Percentiles rank a stretch among this genome's conserved stretches.
Evolutionary conservation across 2,329 filamentous ascomycete species (phyloP).

Genomic region (Exophiala oligosperma): DNA sequence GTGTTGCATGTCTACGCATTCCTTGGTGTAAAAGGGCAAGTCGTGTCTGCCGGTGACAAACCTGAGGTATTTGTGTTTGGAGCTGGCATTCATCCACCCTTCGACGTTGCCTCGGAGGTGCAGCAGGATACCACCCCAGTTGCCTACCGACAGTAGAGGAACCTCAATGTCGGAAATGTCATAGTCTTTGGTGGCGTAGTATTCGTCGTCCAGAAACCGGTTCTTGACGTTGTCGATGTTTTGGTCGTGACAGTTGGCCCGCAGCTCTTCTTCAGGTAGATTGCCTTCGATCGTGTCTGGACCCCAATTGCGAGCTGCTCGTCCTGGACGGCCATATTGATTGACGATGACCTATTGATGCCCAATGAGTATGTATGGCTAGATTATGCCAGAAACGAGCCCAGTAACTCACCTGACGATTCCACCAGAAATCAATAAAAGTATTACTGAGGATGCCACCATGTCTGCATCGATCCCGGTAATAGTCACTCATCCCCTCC

Average conservation of each 20-base stretch:
- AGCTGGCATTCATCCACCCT: conserved; percentile 58
- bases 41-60: conserved; percentile 71
- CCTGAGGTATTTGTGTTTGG: conserved; percentile 62
- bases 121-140: conserved; percentile 70
- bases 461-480: conserved; percentile 59
- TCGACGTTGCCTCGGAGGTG: conserved; percentile 69
- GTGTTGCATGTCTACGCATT: conserved; percentile 66
- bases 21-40: conserved; percentile 69
- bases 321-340: conserved; percentile 8
- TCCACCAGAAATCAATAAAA: conserved; percentile 59
- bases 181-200: conserved; percentile 67
- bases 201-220: conserved; percentile 61
- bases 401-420: conserved; percentile 13
- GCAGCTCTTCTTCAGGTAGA: conserved; percentile 35
- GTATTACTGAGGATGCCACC: conserved; percentile 61
- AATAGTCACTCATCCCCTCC: conserved; percentile 60
- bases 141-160: conserved; percentile 65
- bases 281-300: conserved; percentile 30
- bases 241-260: conserved; percentile 45
- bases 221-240: conserved; percentile 49
- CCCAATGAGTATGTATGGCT: neutral
- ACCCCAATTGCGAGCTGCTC: conserved; percentile 26
- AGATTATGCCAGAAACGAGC: neutral
- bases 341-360: conserved; percentile 1
- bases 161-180: conserved; percentile 66